These are phyloP conservation scores for Alternaria panax DNA, from an alignment of 2,329 filamentous ascomycete genomes.

Conservation along the genomic window DNA sequence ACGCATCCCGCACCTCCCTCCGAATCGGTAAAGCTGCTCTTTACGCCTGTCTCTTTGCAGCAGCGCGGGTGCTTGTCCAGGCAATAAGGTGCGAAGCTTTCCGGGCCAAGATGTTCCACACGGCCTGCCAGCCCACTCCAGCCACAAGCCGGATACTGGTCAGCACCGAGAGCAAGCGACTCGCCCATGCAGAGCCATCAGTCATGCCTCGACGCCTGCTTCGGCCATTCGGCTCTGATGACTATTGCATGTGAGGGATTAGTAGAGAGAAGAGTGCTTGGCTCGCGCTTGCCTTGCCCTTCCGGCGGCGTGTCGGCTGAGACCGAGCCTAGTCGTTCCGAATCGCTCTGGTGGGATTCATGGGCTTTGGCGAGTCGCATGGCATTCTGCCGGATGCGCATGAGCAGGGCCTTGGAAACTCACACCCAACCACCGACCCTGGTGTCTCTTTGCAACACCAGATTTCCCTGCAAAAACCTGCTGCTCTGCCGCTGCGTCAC, in stretches of 20 bases:
- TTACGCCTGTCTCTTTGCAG: conserved; percentile 4
- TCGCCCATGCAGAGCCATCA: background rate
- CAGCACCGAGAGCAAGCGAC: background rate
- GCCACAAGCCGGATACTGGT: background rate
- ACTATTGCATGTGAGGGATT: background rate
- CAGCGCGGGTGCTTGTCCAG: background rate
- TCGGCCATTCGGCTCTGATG: background rate
- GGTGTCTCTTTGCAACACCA: background rate
- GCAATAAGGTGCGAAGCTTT: conserved; percentile 6
- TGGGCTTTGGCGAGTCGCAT: conserved; percentile 11
- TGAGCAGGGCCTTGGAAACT: background rate
- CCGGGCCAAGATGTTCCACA: conserved; percentile 5
- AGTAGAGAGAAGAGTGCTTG: background rate
- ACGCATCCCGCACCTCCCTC: conserved; percentile 9
- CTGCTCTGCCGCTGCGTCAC: conserved; percentile 7
- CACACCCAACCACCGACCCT: background rate
- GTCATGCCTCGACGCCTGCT: conserved; percentile 2
- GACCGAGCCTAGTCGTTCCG: conserved; percentile 9
- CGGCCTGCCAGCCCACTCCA: conserved; percentile 4
- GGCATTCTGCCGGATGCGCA: conserved; percentile 13
- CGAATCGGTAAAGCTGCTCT: conserved; percentile 5
- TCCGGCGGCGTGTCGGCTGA: conserved; percentile 4
- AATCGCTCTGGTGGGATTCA: background rate
- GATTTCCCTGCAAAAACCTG: conserved; percentile 3
- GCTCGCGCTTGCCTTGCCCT: background rate